phyloP scores from a whole-genome alignment of 2,329 filamentous ascomycete genomes.

The Lasiodiplodia citricola region DNA sequence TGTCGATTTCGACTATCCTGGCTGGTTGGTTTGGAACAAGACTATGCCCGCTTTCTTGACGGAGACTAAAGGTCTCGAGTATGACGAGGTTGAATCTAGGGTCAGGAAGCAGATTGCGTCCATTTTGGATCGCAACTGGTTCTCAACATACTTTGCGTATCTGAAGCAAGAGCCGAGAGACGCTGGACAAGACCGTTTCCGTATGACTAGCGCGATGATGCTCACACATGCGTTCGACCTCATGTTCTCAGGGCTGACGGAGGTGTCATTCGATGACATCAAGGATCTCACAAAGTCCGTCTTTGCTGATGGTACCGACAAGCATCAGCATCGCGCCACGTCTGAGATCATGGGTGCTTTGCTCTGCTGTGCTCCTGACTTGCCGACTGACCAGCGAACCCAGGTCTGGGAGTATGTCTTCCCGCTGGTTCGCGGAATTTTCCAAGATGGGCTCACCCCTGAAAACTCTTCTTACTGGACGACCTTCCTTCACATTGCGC shows the following conservation, averaged over 20 bases:
- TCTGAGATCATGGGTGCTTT: slow-evolving; percentile 90
- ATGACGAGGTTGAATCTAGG: slow-evolving; percentile 78
- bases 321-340: slow-evolving; percentile 95
- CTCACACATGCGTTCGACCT: slow-evolving; percentile 90
- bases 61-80: slow-evolving; percentile 72
- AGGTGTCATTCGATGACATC: slow-evolving; percentile 83
- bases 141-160: slow-evolving; percentile 85
- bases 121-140: slow-evolving; percentile 82
- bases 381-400: slow-evolving; percentile 73
- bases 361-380: slow-evolving; percentile 79
- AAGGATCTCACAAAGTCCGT: slow-evolving; percentile 77
- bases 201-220: slow-evolving; percentile 84
- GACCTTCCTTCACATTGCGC: slow-evolving; percentile 85
- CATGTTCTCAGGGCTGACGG: slow-evolving; percentile 78
- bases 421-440: slow-evolving; percentile 82
- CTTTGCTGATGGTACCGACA: slow-evolving; percentile 92
- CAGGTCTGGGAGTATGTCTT: slow-evolving; percentile 88
- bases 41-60: slow-evolving; percentile 80
- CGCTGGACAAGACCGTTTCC: slow-evolving; percentile 79
- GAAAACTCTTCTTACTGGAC: slow-evolving; percentile 96
- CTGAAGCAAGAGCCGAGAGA: slow-evolving; percentile 96
- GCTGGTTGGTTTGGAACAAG: slow-evolving; percentile 96
- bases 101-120: slow-evolving; percentile 80
- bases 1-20: slow-evolving; percentile 88
- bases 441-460: slow-evolving; percentile 89